Evolutionary conservation across 2,329 filamentous ascomycete species (phyloP).

Genomic region (Didymella sp.): DNA sequence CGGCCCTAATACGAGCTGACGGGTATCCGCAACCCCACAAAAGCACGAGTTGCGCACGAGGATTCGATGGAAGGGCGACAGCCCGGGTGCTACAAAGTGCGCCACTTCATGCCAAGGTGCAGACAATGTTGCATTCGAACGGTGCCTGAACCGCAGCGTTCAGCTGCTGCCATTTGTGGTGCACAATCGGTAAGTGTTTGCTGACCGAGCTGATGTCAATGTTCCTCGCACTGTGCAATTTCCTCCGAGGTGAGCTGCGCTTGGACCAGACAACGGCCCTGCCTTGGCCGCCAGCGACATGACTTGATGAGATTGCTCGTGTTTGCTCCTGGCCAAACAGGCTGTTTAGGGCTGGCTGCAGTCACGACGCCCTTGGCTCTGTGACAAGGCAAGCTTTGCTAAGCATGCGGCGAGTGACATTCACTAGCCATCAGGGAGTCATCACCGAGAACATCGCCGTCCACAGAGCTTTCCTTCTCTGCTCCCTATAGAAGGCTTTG

Average conservation of each 20-base stretch:
- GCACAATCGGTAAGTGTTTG: constrained; percentile 7
- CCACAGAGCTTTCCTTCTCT: neutral
- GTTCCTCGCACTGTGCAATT: neutral
- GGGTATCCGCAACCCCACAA: constrained; percentile 14
- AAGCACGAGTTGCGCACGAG: constrained; percentile 13
- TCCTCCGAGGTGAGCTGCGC: constrained; percentile 8
- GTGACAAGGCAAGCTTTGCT: constrained; percentile 8
- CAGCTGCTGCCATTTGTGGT: constrained; percentile 5
- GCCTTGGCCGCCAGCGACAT: constrained; percentile 3
- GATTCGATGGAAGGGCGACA: constrained; percentile 4
- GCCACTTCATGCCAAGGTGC: constrained; percentile 11
- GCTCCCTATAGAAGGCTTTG: neutral
- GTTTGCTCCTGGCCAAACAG: neutral
- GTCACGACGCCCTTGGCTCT: neutral
- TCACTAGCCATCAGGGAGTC: neutral
- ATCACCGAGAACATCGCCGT: neutral
- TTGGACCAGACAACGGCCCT: neutral
- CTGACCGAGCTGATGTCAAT: constrained; percentile 4
- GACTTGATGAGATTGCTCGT: constrained; percentile 10
- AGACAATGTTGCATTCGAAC: constrained; percentile 13
- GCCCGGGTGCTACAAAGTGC: constrained; percentile 6
- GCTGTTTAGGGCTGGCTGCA: neutral
- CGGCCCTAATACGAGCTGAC: constrained; percentile 19
- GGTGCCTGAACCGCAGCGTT: constrained; percentile 1
- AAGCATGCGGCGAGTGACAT: constrained; percentile 6